A percentile compares a stretch with the other conserved stretches of the same genome.
Evolutionary conservation across 139 green algal species (phyloP).

Genomic region (Chlorella sorokiniana): DNA sequence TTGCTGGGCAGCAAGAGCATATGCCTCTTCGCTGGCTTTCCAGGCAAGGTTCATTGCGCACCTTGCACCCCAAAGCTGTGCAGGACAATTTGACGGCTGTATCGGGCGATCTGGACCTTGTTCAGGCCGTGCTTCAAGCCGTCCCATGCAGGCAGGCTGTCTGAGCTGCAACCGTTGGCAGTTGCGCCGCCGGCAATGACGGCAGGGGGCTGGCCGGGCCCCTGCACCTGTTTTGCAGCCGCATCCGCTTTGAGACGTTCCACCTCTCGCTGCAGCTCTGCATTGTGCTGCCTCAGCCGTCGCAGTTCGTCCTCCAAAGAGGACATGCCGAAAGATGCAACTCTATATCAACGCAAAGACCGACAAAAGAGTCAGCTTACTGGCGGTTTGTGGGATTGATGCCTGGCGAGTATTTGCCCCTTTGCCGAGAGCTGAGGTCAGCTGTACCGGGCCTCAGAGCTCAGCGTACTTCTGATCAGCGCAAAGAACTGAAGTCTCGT

Average conservation of each 20-base stretch:
- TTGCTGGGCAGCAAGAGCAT: not conserved
- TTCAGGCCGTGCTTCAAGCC: conserved; percentile 61
- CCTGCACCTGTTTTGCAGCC: not conserved
- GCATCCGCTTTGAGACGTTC: not conserved
- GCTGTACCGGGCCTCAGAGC: no score
- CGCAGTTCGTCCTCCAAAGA: conserved; percentile 14
- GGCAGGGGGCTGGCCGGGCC: not conserved
- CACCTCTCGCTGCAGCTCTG: conserved; percentile 20
- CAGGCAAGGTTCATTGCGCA: conserved; percentile 8
- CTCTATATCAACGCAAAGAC: no score
- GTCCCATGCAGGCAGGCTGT: conserved; percentile 6
- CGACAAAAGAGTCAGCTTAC: no score
- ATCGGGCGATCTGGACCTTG: conserved; percentile 74
- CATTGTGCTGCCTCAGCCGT: conserved; percentile 38
- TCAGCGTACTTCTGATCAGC: no score
- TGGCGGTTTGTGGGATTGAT: no score
- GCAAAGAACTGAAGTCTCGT: no score
- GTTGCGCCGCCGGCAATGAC: not conserved
- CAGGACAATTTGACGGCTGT: conserved; percentile 87
- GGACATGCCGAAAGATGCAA: not conserved
- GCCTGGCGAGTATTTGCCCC: no score
- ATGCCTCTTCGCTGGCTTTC: not conserved
- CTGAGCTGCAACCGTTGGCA: not conserved
- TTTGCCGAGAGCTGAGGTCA: no score
- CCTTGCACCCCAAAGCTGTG: conserved; percentile 77